A percentile compares a stretch with the other conserved stretches of the same genome.
Evolutionary conservation across 306 rosid species (phyloP).

Genomic region (Canavalia ensiformis): DNA sequence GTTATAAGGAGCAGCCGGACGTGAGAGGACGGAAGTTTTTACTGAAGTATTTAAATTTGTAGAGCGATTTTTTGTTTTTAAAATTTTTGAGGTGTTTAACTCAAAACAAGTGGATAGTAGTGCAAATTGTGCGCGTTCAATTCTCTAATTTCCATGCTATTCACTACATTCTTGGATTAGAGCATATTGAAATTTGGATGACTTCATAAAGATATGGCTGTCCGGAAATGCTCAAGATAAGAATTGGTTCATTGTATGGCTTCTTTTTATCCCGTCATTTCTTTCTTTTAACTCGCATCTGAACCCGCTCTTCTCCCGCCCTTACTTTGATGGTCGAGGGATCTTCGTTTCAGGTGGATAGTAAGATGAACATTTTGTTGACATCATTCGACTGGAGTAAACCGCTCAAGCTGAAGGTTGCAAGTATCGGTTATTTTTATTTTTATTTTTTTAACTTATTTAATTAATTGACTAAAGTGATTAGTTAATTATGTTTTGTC

Average conservation of each 20-base stretch:
- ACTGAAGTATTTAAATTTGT: conserved; percentile 37
- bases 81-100: conserved; percentile 42
- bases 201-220: conserved; percentile 25
- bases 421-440: too few relatives aligned
- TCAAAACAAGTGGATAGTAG: conserved; percentile 45
- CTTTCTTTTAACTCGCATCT: neutral
- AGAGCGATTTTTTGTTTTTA: conserved; percentile 27
- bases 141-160: conserved; percentile 36
- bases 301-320: neutral
- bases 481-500: too few relatives aligned
- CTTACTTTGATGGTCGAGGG: too few relatives aligned
- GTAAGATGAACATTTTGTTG: neutral
- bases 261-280: neutral
- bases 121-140: conserved; percentile 40
- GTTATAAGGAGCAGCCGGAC: conserved; percentile 30
- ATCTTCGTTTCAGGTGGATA: too few relatives aligned
- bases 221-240: neutral
- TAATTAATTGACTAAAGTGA: too few relatives aligned
- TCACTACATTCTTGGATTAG: conserved; percentile 42
- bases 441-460: too few relatives aligned
- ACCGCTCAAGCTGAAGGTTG: neutral
- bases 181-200: conserved; percentile 34
- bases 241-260: neutral
- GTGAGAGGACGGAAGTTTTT: conserved; percentile 26
- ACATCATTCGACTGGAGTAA: neutral